Base-by-base conservation (phyloP, 2,329 filamentous ascomycete genomes). In the Fusarium armeniacum region DNA sequence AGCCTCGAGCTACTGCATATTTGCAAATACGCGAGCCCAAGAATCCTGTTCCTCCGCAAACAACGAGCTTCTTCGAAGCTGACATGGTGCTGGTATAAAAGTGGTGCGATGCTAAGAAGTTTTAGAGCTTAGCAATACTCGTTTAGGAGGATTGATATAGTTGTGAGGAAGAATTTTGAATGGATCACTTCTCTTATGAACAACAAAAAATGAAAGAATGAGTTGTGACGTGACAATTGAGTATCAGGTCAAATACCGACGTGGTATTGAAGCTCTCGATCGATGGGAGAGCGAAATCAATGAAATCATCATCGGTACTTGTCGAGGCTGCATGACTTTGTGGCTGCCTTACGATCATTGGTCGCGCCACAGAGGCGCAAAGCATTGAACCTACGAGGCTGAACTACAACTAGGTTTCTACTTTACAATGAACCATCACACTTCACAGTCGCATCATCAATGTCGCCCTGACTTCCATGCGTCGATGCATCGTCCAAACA, bases 1-100 rank as follows among this genome's bases (percentile, higher is more conserved):
- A 98, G 58, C 94, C 93, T 77, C 94, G 86, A 46, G 90, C 87
- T 52, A 93, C 90, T 45, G 93, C 96, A 56, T 92, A 91, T 83
- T 93, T 96, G 84, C 96, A 98, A 82, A 99, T 97, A 58, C 95
- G 88, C 26, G 85, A 87, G 81, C 93, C 93, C 28, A 99, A 82
- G 78, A 98, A 99, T 35, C 96, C 95, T 80, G 93, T 98, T 63
- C 95, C 95, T 72, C 96, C 96, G 72, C 93, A 97, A 57, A 99
- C 94, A 43, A 98, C 90, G 44, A 99, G 85, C 81, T 89, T 91
- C 82, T 94, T 97, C 70, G 86, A 85, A 70, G 86, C 83, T 55
- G 85, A 82, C 80, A 89, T 87, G 80, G 78, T 82, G 59, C 33
- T 67, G 47, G 55, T 58, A 45, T 62, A 52, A 57, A 72, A 66